Percentiles rank a stretch among this genome's conserved stretches.
These are phyloP conservation scores for Irpex sp. DNA, from an alignment of 1,284 basidiomycete species.

Conservation along the genomic window DNA sequence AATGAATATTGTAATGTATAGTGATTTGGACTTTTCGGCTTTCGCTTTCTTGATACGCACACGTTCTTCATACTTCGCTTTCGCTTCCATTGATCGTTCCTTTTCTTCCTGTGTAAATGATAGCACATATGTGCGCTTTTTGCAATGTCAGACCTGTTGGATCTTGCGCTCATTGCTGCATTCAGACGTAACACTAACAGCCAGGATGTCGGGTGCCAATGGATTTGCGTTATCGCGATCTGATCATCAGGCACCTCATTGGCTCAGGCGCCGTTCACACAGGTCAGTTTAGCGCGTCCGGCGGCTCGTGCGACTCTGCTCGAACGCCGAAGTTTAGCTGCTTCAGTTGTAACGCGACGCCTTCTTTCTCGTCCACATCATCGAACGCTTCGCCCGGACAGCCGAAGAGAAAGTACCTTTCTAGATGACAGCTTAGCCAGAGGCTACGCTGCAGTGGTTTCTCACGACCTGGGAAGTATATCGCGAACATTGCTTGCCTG, in stretches of 20 bases:
- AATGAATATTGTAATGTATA: conserved; percentile 35
- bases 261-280: not conserved
- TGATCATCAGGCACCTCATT: not conserved
- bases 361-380: no score
- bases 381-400: no score
- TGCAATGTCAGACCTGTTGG: no score
- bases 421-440: no score
- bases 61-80: conserved; percentile 6
- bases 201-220: not conserved
- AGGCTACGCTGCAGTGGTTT: no score
- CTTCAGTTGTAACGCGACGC: not conserved
- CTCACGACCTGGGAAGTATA: no score
- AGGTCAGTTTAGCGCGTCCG: not conserved
- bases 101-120: not conserved
- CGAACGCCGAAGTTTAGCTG: not conserved
- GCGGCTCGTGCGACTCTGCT: not conserved
- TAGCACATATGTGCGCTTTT: no score
- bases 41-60: not conserved
- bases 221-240: not conserved
- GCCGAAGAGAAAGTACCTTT: no score
- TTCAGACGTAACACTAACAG: not conserved
- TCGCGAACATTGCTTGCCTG: no score
- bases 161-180: not conserved
- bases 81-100: not conserved
- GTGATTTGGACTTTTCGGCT: conserved; percentile 1